Percentiles rank a stretch among this genome's conserved stretches.
These are phyloP conservation scores for Pyrenula aspistea DNA, from an alignment of 495 filamentous ascomycete species.

Conservation along the genomic window DNA sequence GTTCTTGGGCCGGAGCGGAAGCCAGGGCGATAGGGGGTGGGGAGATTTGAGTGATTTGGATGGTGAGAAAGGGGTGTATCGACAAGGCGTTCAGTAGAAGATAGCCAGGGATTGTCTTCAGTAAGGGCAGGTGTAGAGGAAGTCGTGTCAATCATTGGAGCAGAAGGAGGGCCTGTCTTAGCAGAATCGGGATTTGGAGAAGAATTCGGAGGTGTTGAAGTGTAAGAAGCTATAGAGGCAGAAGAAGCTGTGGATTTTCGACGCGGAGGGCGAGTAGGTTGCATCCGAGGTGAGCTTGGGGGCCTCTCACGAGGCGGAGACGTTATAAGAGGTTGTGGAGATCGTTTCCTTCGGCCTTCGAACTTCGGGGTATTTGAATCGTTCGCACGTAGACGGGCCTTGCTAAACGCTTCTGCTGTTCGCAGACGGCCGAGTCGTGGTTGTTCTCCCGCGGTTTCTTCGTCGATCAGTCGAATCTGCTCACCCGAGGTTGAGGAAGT, in stretches of 20 bases:
- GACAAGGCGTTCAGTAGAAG: not conserved
- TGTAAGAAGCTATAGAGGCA: not conserved
- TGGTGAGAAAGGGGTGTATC: not conserved
- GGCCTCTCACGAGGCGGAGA: not conserved
- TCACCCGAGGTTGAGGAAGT: constrained; percentile 36
- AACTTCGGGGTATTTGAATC: constrained; percentile 9
- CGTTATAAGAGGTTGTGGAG: constrained; percentile 6
- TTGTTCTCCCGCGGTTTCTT: constrained; percentile 28
- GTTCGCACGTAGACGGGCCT: constrained; percentile 6
- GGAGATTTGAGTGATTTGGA: not conserved
- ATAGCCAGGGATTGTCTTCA: not conserved
- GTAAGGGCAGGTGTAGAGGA: not conserved
- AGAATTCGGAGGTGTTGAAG: constrained; percentile 1
- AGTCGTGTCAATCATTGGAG: not conserved
- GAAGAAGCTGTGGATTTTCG: constrained; percentile 8
- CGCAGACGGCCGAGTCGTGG: constrained; percentile 11
- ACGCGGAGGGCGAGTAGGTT: constrained; percentile 1
- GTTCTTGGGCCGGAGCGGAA: not conserved
- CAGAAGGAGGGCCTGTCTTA: not conserved
- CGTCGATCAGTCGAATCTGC: constrained; percentile 30
- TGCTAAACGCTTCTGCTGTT: not conserved
- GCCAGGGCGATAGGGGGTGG: not conserved
- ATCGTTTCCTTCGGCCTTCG: constrained; percentile 9
- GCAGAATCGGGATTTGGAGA: not conserved
- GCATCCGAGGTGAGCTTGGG: constrained; percentile 1